Evolutionary conservation across 495 filamentous ascomycete species (phyloP).

Genomic region (Trichocladium uniseriatum): DNA sequence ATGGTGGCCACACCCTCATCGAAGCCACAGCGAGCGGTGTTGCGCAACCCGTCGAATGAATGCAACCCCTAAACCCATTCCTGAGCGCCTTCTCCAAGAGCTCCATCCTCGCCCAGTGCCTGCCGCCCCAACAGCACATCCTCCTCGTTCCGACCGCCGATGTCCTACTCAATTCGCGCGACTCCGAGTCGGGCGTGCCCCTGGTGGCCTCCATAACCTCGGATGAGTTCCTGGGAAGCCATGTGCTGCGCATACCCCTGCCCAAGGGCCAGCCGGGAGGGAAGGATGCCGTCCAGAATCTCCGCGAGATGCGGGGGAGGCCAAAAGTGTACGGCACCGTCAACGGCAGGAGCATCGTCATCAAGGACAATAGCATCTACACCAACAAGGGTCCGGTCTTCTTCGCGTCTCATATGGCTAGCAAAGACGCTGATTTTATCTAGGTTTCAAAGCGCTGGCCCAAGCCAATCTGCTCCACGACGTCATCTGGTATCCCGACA

Average conservation of each 20-base stretch:
- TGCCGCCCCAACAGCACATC: constrained; percentile 85
- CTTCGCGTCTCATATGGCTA: no score
- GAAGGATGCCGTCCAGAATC: constrained; percentile 58
- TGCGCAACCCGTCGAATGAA: constrained; percentile 45
- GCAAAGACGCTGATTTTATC: constrained; percentile 2
- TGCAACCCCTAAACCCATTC: constrained; percentile 99
- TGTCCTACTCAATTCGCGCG: constrained; percentile 76
- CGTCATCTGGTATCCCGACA: constrained; percentile 77
- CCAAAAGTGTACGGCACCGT: constrained; percentile 85
- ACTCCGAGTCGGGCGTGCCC: constrained; percentile 69
- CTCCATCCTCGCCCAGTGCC: constrained; percentile 84
- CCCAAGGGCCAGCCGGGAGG: constrained; percentile 45
- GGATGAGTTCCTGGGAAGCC: constrained; percentile 93
- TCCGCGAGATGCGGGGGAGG: constrained; percentile 86
- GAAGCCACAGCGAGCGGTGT: constrained; percentile 15
- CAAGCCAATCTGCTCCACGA: constrained; percentile 86
- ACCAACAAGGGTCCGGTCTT: constrained; percentile 76
- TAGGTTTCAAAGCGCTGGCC: constrained; percentile 85
- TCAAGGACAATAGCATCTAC: constrained; percentile 89
- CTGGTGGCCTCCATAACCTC: constrained; percentile 74
- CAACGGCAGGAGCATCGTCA: constrained; percentile 86
- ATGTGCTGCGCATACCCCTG: constrained; percentile 79
- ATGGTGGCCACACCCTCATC: constrained; percentile 18
- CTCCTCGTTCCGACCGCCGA: constrained; percentile 92
- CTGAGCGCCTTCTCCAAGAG: constrained; percentile 97